phyloP scores from a whole-genome alignment of 768 basidiomycete genomes.

The Gymnopilus junonius region DNA sequence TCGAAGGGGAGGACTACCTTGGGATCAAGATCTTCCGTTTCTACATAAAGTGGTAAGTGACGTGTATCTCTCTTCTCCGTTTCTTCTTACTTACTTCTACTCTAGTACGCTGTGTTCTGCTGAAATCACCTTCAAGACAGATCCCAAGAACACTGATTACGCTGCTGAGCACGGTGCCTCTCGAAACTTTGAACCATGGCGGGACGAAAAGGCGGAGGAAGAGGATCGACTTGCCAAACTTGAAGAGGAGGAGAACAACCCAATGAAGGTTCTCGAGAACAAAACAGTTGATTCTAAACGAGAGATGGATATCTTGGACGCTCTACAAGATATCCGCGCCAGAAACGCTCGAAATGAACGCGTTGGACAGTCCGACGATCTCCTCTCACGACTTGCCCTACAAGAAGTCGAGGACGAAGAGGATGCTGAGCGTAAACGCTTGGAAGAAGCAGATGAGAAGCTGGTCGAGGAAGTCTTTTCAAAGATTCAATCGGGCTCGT shows the following conservation, averaged over 20 bases:
- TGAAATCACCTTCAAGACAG: constrained; percentile 99
- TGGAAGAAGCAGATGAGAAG: constrained; percentile 93
- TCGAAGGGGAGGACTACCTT: constrained; percentile 95
- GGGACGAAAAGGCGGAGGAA: constrained; percentile 77
- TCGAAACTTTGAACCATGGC: constrained; percentile 97
- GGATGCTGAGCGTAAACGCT: constrained; percentile 65
- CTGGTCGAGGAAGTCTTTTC: constrained; percentile 88
- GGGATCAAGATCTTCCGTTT: constrained; percentile 97
- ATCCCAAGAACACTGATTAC: constrained; percentile 97
- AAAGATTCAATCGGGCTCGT: constrained; percentile 48
- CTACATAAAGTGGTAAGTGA: constrained; percentile 85
- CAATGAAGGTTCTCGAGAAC: constrained; percentile 96
- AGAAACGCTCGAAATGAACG: constrained; percentile 89
- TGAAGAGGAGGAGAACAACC: constrained; percentile 94
- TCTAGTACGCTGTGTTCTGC: constrained; percentile 91
- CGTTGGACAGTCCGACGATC: constrained; percentile 73
- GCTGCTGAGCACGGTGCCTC: constrained; percentile 94
- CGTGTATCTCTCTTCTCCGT: not conserved
- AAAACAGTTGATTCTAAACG: constrained; percentile 91
- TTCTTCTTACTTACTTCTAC: constrained; percentile 16
- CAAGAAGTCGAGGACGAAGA: constrained; percentile 82
- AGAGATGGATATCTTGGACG: constrained; percentile 98
- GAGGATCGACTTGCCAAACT: constrained; percentile 85
- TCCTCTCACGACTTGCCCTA: constrained; percentile 61
- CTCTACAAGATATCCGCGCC: constrained; percentile 89